Conservation (phyloP, 257 asterid genomes). For the Lantana camara region DNA sequence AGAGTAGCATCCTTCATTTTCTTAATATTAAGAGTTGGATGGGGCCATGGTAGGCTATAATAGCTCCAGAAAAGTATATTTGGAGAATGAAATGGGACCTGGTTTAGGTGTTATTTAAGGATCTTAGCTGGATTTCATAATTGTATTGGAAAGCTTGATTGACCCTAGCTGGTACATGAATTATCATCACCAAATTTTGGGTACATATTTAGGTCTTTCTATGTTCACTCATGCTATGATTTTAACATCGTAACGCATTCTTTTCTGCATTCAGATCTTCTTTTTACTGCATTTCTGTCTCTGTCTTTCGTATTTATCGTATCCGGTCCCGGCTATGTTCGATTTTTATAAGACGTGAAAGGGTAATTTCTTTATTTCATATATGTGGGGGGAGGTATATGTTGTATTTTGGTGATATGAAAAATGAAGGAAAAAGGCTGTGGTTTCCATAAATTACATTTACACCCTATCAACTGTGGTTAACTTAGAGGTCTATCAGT, state of each 20-base stretch:
- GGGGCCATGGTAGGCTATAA: background rate
- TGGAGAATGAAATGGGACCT: constrained; percentile 32
- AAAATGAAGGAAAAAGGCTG: too few relatives aligned
- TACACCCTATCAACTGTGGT: background rate
- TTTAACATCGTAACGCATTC: too few relatives aligned
- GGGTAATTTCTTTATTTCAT: too few relatives aligned
- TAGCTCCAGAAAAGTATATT: constrained; percentile 8
- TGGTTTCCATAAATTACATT: too few relatives aligned
- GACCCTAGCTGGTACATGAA: constrained; percentile 24
- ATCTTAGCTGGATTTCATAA: constrained; percentile 36
- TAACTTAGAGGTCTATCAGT: background rate
- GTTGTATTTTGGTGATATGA: too few relatives aligned
- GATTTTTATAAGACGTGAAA: too few relatives aligned
- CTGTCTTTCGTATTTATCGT: too few relatives aligned
- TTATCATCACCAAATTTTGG: background rate
- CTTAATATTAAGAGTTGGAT: background rate
- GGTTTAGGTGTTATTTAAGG: constrained; percentile 27
- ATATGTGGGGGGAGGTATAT: too few relatives aligned
- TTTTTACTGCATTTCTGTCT: too few relatives aligned
- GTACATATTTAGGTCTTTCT: background rate
- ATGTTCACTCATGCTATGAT: background rate
- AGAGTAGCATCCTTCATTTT: constrained; percentile 13
- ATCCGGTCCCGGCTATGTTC: too few relatives aligned
- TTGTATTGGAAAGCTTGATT: constrained; percentile 11
- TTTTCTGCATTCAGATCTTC: too few relatives aligned